These are phyloP conservation scores for Solanum infundibuliforme DNA, from an alignment of 257 asterid species.

Conservation along the genomic window DNA sequence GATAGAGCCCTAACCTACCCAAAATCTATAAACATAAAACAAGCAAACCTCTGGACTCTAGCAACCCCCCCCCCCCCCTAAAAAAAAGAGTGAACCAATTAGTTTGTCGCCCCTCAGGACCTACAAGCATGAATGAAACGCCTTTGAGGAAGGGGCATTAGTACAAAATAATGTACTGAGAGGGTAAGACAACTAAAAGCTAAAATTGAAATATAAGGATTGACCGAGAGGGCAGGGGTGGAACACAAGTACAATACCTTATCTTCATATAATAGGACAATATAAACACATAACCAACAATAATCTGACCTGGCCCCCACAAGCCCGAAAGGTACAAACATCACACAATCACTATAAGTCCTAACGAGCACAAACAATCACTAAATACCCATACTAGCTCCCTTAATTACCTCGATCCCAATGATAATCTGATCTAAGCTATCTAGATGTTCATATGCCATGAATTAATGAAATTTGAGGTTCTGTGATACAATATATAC, in stretches of 20 bases:
- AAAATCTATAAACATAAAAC: neutral
- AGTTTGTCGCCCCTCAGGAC: no score
- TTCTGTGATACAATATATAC: no score
- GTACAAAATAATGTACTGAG: no score
- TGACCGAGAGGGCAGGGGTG: neutral
- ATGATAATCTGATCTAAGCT: no score
- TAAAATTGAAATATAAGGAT: neutral
- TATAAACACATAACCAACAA: neutral
- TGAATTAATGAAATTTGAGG: neutral
- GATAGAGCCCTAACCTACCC: neutral
- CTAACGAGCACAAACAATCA: neutral
- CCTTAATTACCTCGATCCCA: neutral
- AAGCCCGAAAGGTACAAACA: neutral
- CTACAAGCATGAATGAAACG: no score
- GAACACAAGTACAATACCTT: neutral
- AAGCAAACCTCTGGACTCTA: neutral
- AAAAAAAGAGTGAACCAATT: no score
- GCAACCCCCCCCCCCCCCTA: neutral
- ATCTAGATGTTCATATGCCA: neutral
- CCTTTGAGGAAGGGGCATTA: neutral
- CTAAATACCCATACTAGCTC: neutral
- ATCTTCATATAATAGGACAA: no score
- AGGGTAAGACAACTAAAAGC: neutral
- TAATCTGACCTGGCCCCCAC: neutral
- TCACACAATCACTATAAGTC: neutral